phyloP scores from a whole-genome alignment of 768 basidiomycete genomes.

The Auricularia sp. region DNA sequence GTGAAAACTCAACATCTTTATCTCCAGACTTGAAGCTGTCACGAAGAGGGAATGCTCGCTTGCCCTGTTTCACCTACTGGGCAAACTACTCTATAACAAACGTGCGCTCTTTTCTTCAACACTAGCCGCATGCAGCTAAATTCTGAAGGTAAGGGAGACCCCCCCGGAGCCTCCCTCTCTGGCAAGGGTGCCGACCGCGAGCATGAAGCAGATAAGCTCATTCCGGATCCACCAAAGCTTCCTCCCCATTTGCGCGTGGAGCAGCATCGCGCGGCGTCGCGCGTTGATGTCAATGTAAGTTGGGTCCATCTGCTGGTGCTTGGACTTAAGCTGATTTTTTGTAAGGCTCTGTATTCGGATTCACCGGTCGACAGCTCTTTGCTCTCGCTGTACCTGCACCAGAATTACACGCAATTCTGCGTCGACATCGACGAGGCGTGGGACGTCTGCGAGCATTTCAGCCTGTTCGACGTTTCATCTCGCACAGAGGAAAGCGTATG shows the following conservation, averaged over 20 bases:
- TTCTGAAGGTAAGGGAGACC: slow-evolving; percentile 62
- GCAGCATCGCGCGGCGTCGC: slow-evolving; percentile 57
- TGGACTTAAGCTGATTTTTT: neutral
- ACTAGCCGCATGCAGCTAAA: slow-evolving; percentile 2
- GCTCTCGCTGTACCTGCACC: slow-evolving; percentile 84
- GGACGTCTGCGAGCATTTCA: slow-evolving; percentile 62
- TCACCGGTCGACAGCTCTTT: slow-evolving; percentile 87
- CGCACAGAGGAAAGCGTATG: neutral
- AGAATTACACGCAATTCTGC: slow-evolving; percentile 86
- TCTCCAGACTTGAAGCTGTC: slow-evolving; percentile 51
- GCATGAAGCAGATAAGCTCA: slow-evolving; percentile 41
- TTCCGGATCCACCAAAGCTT: slow-evolving; percentile 47
- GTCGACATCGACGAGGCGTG: slow-evolving; percentile 64
- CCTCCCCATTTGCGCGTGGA: slow-evolving; percentile 44
- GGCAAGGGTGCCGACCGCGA: slow-evolving; percentile 57
- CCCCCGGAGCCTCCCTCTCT: slow-evolving; percentile 42
- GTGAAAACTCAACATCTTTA: neutral
- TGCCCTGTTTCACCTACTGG: slow-evolving; percentile 83
- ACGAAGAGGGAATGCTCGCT: slow-evolving; percentile 80
- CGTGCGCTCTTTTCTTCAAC: slow-evolving; percentile 35
- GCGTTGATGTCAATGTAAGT: slow-evolving; percentile 68
- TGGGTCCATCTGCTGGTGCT: neutral
- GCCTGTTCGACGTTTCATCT: slow-evolving; percentile 46
- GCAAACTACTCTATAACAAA: slow-evolving; percentile 93
- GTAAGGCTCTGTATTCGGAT: slow-evolving; percentile 63